Evolutionary conservation across 139 green algal species (phyloP), one percentile per base, ranked within the genome.

Genomic region (Limnomonas spitsbergensis): DNA sequence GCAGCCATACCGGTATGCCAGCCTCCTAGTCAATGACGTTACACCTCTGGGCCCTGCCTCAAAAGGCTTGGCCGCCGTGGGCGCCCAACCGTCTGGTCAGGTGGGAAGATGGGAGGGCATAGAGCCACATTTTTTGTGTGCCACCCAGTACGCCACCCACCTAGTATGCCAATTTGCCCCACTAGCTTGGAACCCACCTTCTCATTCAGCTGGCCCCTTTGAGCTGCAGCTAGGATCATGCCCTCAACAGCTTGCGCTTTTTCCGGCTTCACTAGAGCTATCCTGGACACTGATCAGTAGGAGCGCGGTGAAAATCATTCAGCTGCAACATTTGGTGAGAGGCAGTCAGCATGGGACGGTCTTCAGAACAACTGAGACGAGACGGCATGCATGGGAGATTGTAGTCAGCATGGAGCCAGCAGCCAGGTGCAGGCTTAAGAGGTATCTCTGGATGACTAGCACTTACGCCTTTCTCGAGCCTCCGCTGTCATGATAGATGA

Each of bases 241-340:
- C 97, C 90, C 83, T 99, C 95, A 1, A 99, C 79, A 27, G 86
- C 87, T 1, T 90, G 84, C 32, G 95, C 95, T 82, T 98, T 98
- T 40, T 98, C 94, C 27, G 95, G 95, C 86, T 99, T 99, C 1
- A 99, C 95, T 39, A 99, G 84, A 2, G 89, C 89, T 66, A 99
- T 97, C 29, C 95, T 85, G 0, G 88, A 79, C 77, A 98, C 90
- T 97, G 86, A 37, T 52, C 40, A 80, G 34, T 53, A 76, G 35
- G 35, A 35, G 24, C 20, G 61, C 47, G 47, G 47, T 9, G 29
- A n/a, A 4, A 52, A 34, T 40, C 4, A 27, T 31, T n/a, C 4
- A 52, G 34, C 26, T 7, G 2, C 26, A 32, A 24, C 36, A 24
- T 38, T 38, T 35, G 9, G 3, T 4, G 4, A 34, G 27, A 34